Evolutionary conservation across 352 stramenopile genomes (phyloP).

Genomic region (Chrysophaeum taylorii): DNA sequence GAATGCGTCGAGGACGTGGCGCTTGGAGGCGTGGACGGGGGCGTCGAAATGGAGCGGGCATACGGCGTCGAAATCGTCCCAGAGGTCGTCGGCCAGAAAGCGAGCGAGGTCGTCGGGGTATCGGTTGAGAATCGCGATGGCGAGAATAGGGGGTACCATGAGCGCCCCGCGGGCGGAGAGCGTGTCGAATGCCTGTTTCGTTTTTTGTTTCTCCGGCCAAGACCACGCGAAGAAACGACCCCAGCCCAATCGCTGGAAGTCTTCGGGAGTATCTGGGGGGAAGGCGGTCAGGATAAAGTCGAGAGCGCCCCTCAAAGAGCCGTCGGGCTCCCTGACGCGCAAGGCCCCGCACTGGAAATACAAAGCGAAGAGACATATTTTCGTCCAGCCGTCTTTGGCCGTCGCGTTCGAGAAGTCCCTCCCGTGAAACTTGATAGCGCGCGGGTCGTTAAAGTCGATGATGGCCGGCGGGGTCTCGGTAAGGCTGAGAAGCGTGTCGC

Average conservation of each 20-base stretch:
- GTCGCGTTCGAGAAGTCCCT: constrained; percentile 32
- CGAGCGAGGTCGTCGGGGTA: constrained; percentile 14
- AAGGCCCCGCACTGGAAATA: constrained; percentile 35
- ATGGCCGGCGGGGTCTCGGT: constrained; percentile 33
- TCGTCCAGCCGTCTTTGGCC: constrained; percentile 38
- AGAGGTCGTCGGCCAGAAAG: too few species aligned
- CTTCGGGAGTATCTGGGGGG: not conserved
- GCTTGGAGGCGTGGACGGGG: not conserved
- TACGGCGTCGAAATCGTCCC: not conserved
- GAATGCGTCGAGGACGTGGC: not conserved
- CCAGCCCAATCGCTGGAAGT: not conserved
- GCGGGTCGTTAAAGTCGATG: constrained; percentile 28
- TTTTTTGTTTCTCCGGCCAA: constrained; percentile 11
- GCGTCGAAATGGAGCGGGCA: not conserved
- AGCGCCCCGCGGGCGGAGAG: constrained; percentile 22
- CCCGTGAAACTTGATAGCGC: constrained; percentile 42
- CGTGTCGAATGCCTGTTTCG: constrained; percentile 19
- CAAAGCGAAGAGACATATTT: constrained; percentile 40
- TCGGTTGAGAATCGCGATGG: constrained; percentile 30
- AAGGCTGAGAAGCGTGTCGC: constrained; percentile 38
- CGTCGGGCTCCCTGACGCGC: not conserved
- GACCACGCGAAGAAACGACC: constrained; percentile 22
- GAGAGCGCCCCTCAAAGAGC: not conserved
- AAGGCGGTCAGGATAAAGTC: not conserved
- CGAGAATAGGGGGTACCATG: constrained; percentile 32